Percentiles rank a stretch among this genome's conserved stretches.
phyloP scores from a whole-genome alignment of 495 filamentous ascomycete genomes.

The Bacidia gigantensis region DNA sequence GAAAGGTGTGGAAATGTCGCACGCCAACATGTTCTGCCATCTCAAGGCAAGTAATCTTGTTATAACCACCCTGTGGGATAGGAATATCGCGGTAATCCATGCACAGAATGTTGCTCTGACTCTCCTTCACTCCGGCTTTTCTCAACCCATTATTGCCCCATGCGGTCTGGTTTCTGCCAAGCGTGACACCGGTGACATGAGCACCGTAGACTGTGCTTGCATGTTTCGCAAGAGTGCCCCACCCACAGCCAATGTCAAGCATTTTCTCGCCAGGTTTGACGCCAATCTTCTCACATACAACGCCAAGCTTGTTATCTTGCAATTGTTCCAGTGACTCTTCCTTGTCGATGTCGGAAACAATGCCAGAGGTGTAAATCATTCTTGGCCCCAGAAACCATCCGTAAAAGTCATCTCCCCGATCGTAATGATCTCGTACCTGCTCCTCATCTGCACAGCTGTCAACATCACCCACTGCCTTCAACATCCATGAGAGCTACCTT shows the following conservation, averaged over 20 bases:
- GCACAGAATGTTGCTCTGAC: conserved; percentile 51
- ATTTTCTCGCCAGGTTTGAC: conserved; percentile 46
- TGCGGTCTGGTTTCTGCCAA: conserved; percentile 57
- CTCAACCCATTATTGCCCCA: conserved; percentile 56
- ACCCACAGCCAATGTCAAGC: conserved; percentile 59
- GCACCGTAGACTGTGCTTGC: conserved; percentile 51
- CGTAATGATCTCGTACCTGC: conserved; percentile 63
- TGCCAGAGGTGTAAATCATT: conserved; percentile 62
- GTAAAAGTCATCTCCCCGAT: conserved; percentile 64
- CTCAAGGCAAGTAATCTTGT: conserved; percentile 62
- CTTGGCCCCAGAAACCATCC: conserved; percentile 61
- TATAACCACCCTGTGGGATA: conserved; percentile 44
- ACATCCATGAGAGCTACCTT: conserved; percentile 34
- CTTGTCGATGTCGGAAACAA: conserved; percentile 50
- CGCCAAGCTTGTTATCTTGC: conserved; percentile 56
- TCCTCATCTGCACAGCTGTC: conserved; percentile 46
- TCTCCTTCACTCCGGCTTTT: conserved; percentile 43
- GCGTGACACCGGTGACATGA: conserved; percentile 50
- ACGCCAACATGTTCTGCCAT: conserved; percentile 69
- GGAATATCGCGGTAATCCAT: conserved; percentile 58
- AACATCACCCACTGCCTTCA: not conserved
- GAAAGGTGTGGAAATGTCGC: conserved; percentile 46
- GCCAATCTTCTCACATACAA: conserved; percentile 61
- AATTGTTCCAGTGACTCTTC: conserved; percentile 55
- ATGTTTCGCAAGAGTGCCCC: conserved; percentile 57